Evolutionary conservation across 139 green algal genomes (phyloP).

Genomic region (Tetradesmus lagerheimii): DNA sequence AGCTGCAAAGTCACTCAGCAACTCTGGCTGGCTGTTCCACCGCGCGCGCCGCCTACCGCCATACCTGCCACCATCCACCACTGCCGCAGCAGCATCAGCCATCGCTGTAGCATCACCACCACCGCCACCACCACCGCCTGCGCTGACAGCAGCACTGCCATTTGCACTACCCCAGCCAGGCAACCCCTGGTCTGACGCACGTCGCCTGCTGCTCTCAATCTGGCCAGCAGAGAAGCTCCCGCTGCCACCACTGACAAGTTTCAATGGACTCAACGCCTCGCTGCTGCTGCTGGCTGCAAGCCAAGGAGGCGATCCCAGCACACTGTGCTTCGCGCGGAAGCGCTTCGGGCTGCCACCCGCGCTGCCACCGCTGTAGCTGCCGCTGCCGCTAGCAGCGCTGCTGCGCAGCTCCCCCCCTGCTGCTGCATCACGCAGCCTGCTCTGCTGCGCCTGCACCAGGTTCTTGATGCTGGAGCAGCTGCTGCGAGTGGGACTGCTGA

Average conservation of each 20-base stretch:
- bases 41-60: too few species aligned
- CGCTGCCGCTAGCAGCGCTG: conserved; percentile 39
- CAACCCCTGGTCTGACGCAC: not conserved
- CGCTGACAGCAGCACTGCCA: not conserved
- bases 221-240: not conserved
- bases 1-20: not conserved
- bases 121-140: not conserved
- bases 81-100: not conserved
- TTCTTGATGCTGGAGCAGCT: conserved; percentile 37
- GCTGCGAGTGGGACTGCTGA: not conserved
- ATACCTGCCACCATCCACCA: not conserved
- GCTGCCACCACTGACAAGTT: not conserved
- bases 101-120: not conserved
- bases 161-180: not conserved
- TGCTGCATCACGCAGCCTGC: not conserved
- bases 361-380: not conserved
- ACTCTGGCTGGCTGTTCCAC: not conserved
- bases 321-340: not conserved
- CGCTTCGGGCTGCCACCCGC: conserved; percentile 3
- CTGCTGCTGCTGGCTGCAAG: not conserved
- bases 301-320: not conserved
- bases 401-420: conserved; percentile 1
- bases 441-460: conserved; percentile 27
- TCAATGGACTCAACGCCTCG: not conserved
- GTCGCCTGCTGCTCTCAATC: not conserved